A percentile compares a stretch with the other conserved stretches of the same genome.
Conservation (phyloP, 2,329 filamentous ascomycete genomes). For the Emmonsiellopsis sp. region DNA sequence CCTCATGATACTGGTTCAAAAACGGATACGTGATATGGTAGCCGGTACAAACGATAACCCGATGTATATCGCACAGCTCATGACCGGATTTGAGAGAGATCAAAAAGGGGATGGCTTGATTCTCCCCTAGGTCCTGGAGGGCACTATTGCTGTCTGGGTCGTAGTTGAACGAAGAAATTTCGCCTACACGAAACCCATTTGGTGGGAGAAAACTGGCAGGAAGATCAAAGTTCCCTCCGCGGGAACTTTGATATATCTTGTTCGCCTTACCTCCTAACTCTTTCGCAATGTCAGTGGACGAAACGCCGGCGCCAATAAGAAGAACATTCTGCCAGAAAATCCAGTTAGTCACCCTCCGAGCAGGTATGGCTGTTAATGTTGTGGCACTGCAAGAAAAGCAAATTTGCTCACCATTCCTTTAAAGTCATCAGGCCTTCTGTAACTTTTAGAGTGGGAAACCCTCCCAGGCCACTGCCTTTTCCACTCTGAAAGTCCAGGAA, state of each 20-base stretch:
- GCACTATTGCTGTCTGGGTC: conserved; percentile 2
- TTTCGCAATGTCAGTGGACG: conserved; percentile 45
- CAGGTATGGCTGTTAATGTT: neutral
- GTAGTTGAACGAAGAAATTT: conserved; percentile 39
- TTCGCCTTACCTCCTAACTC: conserved; percentile 39
- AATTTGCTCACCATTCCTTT: conserved; percentile 44
- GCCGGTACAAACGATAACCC: conserved; percentile 57
- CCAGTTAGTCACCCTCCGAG: neutral
- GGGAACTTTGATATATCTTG: conserved; percentile 45
- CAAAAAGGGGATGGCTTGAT: conserved; percentile 39
- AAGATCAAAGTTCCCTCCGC: conserved; percentile 53
- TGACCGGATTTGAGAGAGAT: conserved; percentile 46
- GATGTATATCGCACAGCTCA: conserved; percentile 47
- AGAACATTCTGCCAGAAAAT: conserved; percentile 39
- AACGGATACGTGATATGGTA: conserved; percentile 62
- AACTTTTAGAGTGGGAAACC: conserved; percentile 44
- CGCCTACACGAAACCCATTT: conserved; percentile 43
- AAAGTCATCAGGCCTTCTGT: conserved; percentile 38
- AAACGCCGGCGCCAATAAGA: conserved; percentile 47
- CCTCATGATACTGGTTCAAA: conserved; percentile 41
- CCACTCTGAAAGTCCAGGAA: conserved; percentile 38
- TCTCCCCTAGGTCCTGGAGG: conserved; percentile 1
- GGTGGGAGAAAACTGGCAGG: conserved; percentile 44
- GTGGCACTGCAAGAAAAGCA: conserved; percentile 16
- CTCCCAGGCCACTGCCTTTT: conserved; percentile 37